Base-by-base conservation (phyloP, 2,329 filamentous ascomycete genomes). In the Sclerotinia minor region DNA sequence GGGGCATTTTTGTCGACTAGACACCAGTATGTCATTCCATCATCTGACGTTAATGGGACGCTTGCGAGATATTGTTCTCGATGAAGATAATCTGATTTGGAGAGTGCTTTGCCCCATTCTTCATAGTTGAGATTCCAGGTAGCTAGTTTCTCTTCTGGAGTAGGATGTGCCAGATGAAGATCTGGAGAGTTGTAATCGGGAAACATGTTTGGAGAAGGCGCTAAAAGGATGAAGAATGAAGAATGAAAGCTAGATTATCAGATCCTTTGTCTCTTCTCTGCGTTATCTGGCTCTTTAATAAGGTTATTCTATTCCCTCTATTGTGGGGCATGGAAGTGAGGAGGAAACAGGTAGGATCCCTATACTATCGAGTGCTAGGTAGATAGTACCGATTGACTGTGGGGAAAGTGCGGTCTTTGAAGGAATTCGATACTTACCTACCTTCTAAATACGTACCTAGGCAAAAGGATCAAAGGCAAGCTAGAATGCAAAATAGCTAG, bases 11-110 rank as follows among this genome's bases (percentile, higher is more conserved):
- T 72, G 67, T 85, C 80, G 5, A 87, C 88, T 41, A 91, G 82
- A 66, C 91, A 84, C 89, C 89, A 91, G 71, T 84, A 72, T 38
- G 75, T 74, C 69, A 90, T 80, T 50, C 88, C 87, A 50, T 84
- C 84, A 70, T 87, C 78, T 61, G 81, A 80, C 19, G 87, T 82
- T 24, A 91, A 80, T 8, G 87, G 84, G 0, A 87, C 82, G 2
- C 82, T 84, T 13, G 82, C 81, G 13, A 91, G 81, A 75, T 84
- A 83, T 21, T 77, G 76, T 75, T 90, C 89, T 55, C 89, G 84
- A 54, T 81, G 77, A 50, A 91, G 78, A 74, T 91, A 92, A 49
- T 82, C 80, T 1, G 83, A 74, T 6, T 83, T 74, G 5, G 81
- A 79, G 3, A 91, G 81, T 1, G 86, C 81, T 52, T 81, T 81